Base-by-base conservation (phyloP, 441 rosid genomes). In the Croton setiger region DNA sequence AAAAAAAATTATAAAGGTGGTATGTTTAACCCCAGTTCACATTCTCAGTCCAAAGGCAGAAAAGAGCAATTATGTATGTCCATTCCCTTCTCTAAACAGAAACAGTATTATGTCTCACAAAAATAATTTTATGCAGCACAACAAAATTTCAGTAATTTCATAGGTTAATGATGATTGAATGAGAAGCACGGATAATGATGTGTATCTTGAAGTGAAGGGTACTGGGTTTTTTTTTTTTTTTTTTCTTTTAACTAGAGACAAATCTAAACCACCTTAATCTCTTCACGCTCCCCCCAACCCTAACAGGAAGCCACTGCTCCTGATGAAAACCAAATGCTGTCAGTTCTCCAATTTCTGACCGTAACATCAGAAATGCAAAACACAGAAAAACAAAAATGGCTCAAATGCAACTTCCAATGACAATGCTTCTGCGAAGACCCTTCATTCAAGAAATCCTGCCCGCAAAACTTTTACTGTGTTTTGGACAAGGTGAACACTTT, bases 271-370 rank as follows among this genome's bases (percentile, higher is more conserved):
- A 47, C 15, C 15, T 47, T 47, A 17, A 47, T 13, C 4, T 47
- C n/a, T 5, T 4, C 18, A 47, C 17, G n/a, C 5, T 14, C 17
- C 18, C 20, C 15, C 17, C 18, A 18, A 47, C 14, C 51, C 17
- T 15, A 47, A 73, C 61, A 64, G 12, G 41, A 13, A 27, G 59
- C 11, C 7, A 13, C n/a, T 48, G 44, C 37, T 20, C 48, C 44
- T 58, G n/a, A 60, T 6, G 64, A 21, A 23, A 67, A 31, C 41
- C 4, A 63, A 68, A 54, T 57, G 64, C 36, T 54, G 14, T 68
- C 67, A 59, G 64, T 64, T 31, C 74, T 63, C 69, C 27, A 69
- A 69, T 21, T 74, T 59, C 68, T 23, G 68, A 69, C 21, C 13
- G 67, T n/a, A 44, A 55, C 60, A 64, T 75, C 69, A 72, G 23